Base-by-base conservation (phyloP, 2,329 filamentous ascomycete genomes). In the Zymoseptoria tritici region DNA sequence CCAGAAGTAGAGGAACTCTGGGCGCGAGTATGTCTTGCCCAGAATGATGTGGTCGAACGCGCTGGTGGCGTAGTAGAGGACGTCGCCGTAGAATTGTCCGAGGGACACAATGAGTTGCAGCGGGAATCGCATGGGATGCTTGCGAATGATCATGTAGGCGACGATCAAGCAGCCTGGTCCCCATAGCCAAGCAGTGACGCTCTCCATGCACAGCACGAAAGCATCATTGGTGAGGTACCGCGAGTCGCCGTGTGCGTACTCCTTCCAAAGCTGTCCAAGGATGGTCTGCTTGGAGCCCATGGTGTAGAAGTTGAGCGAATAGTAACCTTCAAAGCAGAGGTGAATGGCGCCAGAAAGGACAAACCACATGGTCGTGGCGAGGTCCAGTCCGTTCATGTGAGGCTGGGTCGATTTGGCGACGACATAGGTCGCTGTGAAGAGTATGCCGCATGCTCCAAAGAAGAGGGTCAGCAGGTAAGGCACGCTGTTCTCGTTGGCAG, bases 221-320 rank as follows among this genome's bases (percentile, higher is more conserved):
- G 87, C 82, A 70, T 94, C 89, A 19, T 86, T 85, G 2, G 87
- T 91, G 67, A 96, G 78, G 71, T 96, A 96, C 51, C 91, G 83
- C 57, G 91, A 95, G 76, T 96, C 91, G 2, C 89, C 92, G 36
- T 92, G 81, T 2, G 89, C 82, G 72, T 96, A 96, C 75, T 96
- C 91, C 72, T 96, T 96, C 91, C 91, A 96, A 52, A 96, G 79
- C 77, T 96, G 90, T 2, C 87, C 90, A 59, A 92, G 87, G 7
- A 94, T 76, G 57, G 86, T 85, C 71, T 91, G 87, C 61, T 84
- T 84, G 9, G 82, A 78, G 0, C 85, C 84, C 72, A 96, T 81
- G 22, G 76, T 78, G 21, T 78, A 75, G 72, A 90, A 87, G 71
- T 92, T 85, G 64, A 83, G 74, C 63, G 91, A 81, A 71, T 91